Conservation (phyloP, 164 flowering plant species). For the Litsea cubeba region DNA sequence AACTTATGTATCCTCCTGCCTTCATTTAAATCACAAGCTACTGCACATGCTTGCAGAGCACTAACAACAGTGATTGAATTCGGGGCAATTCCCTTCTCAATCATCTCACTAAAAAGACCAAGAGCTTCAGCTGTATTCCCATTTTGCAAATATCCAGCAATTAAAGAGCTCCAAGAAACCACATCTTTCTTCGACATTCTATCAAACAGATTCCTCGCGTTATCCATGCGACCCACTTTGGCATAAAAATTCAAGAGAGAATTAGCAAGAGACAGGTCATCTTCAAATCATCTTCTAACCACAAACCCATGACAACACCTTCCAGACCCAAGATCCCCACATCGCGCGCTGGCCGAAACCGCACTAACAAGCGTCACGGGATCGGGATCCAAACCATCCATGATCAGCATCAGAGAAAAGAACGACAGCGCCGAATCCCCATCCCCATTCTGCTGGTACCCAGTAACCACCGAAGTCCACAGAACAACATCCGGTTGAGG, state of each 20-base stretch:
- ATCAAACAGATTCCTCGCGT: conserved; percentile 36
- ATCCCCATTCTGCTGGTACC: conserved; percentile 44
- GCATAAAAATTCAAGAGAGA: conserved; percentile 51
- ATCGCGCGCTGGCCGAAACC: conserved; percentile 46
- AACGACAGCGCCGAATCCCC: conserved; percentile 33
- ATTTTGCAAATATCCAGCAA: conserved; percentile 45
- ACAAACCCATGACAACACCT: conserved; percentile 44
- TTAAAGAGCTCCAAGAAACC: conserved; percentile 61
- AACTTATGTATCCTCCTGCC: conserved; percentile 48
- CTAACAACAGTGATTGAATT: conserved; percentile 40
- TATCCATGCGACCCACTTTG: conserved; percentile 32
- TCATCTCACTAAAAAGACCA: conserved; percentile 42
- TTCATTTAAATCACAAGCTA: conserved; percentile 24
- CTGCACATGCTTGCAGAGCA: conserved; percentile 56
- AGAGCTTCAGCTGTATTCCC: conserved; percentile 42
- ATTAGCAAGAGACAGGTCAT: conserved; percentile 33
- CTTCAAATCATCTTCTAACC: conserved; percentile 28
- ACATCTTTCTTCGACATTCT: conserved; percentile 44
- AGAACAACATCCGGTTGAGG: conserved; percentile 42
- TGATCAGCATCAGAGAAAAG: conserved; percentile 24
- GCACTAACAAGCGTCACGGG: conserved; percentile 48
- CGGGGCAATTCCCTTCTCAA: conserved; percentile 30
- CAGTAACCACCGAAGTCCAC: conserved; percentile 62
- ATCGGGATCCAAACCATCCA: conserved; percentile 22
- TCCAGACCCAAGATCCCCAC: conserved; percentile 24